Conservation (phyloP, 2,329 filamentous ascomycete genomes). For the Aspergillus awamori region DNA sequence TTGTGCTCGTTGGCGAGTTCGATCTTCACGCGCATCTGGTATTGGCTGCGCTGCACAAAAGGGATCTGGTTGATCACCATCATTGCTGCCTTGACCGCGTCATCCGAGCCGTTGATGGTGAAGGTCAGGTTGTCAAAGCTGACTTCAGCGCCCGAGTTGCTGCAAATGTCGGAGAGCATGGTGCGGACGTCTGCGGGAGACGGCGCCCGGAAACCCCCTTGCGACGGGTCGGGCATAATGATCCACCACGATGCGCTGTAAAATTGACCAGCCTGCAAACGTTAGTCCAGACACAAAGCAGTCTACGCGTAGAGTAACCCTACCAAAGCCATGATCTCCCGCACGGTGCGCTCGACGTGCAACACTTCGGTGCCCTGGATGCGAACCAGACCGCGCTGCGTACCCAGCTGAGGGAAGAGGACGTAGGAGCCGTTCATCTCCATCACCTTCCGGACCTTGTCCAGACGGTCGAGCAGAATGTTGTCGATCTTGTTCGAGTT, state of each 20-base stretch:
- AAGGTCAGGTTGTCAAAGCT: constrained; percentile 94
- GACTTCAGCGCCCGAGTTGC: constrained; percentile 92
- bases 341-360: constrained; percentile 90
- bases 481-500: constrained; percentile 92
- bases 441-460: constrained; percentile 97
- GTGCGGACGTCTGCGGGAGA: constrained; percentile 72
- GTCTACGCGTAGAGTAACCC: constrained; percentile 35
- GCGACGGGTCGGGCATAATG: constrained; percentile 70
- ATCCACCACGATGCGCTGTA: constrained; percentile 98
- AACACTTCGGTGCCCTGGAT: constrained; percentile 92
- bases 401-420: constrained; percentile 84
- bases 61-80: constrained; percentile 89
- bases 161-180: constrained; percentile 95
- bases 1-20: constrained; percentile 99
- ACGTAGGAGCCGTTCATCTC: constrained; percentile 96
- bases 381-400: constrained; percentile 79
- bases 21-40: constrained; percentile 96
- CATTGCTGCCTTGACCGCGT: constrained; percentile 93
- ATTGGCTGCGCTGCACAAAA: constrained; percentile 82
- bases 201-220: constrained; percentile 61
- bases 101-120: constrained; percentile 91
- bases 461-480: constrained; percentile 84
- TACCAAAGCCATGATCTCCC: constrained; percentile 93
- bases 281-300: constrained; percentile 3
- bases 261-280: constrained; percentile 83